These are phyloP conservation scores for Fraxinus nigra DNA, from an alignment of 305 asterid species.

Conservation along the genomic window DNA sequence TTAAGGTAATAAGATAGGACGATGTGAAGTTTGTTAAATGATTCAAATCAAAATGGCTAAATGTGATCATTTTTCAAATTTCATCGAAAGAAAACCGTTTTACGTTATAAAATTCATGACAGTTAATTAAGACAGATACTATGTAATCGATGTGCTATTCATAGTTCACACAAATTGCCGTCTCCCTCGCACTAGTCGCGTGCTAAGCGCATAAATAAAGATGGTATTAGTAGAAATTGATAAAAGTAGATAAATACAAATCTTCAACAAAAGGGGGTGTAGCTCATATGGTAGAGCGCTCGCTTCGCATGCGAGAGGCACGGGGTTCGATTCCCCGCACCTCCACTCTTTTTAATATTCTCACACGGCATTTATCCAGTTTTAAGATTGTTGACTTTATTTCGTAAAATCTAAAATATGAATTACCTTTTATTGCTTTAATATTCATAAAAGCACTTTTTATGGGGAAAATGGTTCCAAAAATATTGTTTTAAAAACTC, in stretches of 20 bases:
- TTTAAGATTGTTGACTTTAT: background rate
- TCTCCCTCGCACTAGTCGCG: background rate
- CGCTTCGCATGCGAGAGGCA: slow-evolving; percentile 99
- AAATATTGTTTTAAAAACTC: too few relatives aligned
- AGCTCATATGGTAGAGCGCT: slow-evolving; percentile 87
- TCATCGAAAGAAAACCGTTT: background rate
- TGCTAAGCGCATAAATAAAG: background rate
- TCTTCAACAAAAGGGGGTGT: background rate
- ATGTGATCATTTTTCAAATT: background rate
- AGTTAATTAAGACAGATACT: background rate
- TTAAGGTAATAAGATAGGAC: background rate
- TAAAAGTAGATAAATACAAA: background rate
- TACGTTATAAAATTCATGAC: background rate
- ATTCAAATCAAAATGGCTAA: background rate
- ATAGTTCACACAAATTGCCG: background rate
- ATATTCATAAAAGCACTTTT: background rate
- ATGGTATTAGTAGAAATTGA: background rate
- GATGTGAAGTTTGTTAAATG: background rate
- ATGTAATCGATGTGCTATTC: background rate
- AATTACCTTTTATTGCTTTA: background rate
- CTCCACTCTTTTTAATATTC: slow-evolving; percentile 40
- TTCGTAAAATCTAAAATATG: background rate
- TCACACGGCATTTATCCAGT: background rate
- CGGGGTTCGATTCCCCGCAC: slow-evolving; percentile 99
- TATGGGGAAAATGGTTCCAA: background rate